phyloP scores from a whole-genome alignment of 768 basidiomycete genomes.

The Xerocomus brunneocitrinus region DNA sequence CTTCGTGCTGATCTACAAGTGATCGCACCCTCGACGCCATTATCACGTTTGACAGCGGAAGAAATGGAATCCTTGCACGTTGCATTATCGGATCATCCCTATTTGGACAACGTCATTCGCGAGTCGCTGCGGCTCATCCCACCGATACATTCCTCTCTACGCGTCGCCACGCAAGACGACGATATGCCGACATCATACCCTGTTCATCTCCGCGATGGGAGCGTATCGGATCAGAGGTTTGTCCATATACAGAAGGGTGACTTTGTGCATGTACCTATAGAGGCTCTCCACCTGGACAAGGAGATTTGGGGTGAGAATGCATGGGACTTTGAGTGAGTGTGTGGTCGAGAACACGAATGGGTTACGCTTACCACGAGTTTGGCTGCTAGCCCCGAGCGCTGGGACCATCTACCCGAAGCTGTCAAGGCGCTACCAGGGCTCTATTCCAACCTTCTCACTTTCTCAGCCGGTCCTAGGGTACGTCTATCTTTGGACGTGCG shows the following conservation, averaged over 20 bases:
- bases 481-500: constrained; percentile 24
- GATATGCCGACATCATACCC: constrained; percentile 67
- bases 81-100: constrained; percentile 56
- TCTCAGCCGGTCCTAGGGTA: constrained; percentile 80
- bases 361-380: constrained; percentile 2
- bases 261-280: constrained; percentile 73
- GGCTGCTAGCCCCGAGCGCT: constrained; percentile 64
- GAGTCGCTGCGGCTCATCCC: constrained; percentile 77
- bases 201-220: constrained; percentile 49
- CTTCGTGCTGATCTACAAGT: constrained; percentile 65
- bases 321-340: constrained; percentile 71
- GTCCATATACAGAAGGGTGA: constrained; percentile 62
- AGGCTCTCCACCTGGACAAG: constrained; percentile 76
- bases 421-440: constrained; percentile 65
- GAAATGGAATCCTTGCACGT: constrained; percentile 59
- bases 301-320: constrained; percentile 77
- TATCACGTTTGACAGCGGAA: constrained; percentile 51
- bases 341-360: neutral
- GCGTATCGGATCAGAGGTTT: constrained; percentile 36
- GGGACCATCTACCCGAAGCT: constrained; percentile 72
- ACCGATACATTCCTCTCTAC: constrained; percentile 76
- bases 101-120: constrained; percentile 69
- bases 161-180: constrained; percentile 76
- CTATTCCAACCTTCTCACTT: constrained; percentile 66
- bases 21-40: constrained; percentile 38